phyloP scores from a whole-genome alignment of 2,329 filamentous ascomycete genomes.

The Penicillium sp. region DNA sequence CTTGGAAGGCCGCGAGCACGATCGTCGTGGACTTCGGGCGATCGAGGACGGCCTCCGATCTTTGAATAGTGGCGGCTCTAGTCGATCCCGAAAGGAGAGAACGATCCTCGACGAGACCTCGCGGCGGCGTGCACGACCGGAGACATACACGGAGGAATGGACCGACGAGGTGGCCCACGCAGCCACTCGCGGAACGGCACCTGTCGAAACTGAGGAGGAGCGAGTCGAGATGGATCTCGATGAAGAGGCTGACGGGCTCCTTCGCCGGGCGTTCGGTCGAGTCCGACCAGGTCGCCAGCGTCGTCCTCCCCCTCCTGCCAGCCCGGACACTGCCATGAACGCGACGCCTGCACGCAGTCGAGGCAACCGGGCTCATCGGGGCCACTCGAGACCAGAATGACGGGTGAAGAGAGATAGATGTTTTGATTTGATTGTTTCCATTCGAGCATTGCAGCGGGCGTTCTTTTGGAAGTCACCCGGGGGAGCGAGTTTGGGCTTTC shows the following conservation, averaged over 20 bases:
- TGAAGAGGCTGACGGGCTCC: constrained; percentile 42
- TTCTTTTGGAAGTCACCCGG: too few relatives aligned
- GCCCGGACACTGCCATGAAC: constrained; percentile 23
- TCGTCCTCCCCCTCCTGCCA: constrained; percentile 13
- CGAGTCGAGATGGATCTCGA: constrained; percentile 44
- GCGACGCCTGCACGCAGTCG: constrained; percentile 27
- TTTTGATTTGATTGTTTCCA: too few relatives aligned
- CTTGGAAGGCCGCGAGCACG: constrained; percentile 35
- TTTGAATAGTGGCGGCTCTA: constrained; percentile 21
- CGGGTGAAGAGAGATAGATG: not conserved
- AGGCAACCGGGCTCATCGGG: constrained; percentile 13
- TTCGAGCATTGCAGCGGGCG: not conserved
- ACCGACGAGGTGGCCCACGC: constrained; percentile 38
- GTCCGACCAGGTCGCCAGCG: constrained; percentile 28
- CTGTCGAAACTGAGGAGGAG: constrained; percentile 29
- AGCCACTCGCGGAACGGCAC: constrained; percentile 17
- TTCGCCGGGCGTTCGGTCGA: constrained; percentile 40
- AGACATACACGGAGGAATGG: constrained; percentile 33
- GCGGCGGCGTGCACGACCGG: constrained; percentile 26
- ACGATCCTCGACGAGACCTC: constrained; percentile 4
- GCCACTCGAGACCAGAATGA: constrained; percentile 9
- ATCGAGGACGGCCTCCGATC: constrained; percentile 17
- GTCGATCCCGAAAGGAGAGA: constrained; percentile 15
- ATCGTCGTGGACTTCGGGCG: constrained; percentile 9
- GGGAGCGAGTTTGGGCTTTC: too few relatives aligned